A percentile compares a stretch with the other conserved stretches of the same genome.
Evolutionary conservation across 768 basidiomycete species (phyloP).

Genomic region (Flagelloscypha sp.): DNA sequence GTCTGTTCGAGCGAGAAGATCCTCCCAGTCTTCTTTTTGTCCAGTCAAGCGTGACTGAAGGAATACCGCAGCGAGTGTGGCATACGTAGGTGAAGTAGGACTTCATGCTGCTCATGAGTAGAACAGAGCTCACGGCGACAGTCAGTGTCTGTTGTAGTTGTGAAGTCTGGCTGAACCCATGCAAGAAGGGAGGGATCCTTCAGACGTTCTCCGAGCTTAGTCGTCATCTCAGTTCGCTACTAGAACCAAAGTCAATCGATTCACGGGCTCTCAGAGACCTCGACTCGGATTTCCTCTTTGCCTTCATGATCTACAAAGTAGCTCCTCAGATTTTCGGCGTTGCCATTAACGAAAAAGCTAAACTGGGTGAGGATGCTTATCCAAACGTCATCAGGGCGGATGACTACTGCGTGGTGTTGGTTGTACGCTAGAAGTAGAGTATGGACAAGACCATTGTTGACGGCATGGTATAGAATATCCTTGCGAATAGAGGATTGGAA

Average conservation of each 20-base stretch:
- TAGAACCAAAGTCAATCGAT: slow-evolving; percentile 22
- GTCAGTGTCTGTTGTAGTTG: slow-evolving; percentile 22
- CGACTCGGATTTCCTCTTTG: slow-evolving; percentile 22
- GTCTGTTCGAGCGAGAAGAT: slow-evolving; percentile 14
- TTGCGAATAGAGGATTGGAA: too few relatives aligned
- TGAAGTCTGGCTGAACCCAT: slow-evolving; percentile 21
- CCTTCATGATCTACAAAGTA: slow-evolving; percentile 28
- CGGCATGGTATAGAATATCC: too few relatives aligned
- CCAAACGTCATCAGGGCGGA: slow-evolving; percentile 38
- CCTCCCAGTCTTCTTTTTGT: slow-evolving; percentile 15
- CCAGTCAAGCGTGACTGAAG: slow-evolving; percentile 16
- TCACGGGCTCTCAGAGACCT: slow-evolving; percentile 11
- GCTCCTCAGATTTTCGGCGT: slow-evolving; percentile 23
- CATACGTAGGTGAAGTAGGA: slow-evolving; percentile 13
- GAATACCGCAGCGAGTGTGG: slow-evolving; percentile 10
- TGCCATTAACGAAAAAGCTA: slow-evolving; percentile 23
- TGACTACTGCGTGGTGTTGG: slow-evolving; percentile 20
- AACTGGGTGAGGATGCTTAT: slow-evolving; percentile 28
- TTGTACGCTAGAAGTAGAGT: slow-evolving; percentile 18
- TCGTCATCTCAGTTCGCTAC: slow-evolving; percentile 20
- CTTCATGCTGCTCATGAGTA: slow-evolving; percentile 22
- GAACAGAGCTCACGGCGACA: slow-evolving; percentile 15
- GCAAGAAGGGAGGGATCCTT: slow-evolving; percentile 16
- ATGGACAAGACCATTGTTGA: slow-evolving; percentile 18
- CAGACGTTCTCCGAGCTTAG: slow-evolving; percentile 17